phyloP scores from a whole-genome alignment of 768 basidiomycete species.

The Neoboletus brunneissimus region DNA sequence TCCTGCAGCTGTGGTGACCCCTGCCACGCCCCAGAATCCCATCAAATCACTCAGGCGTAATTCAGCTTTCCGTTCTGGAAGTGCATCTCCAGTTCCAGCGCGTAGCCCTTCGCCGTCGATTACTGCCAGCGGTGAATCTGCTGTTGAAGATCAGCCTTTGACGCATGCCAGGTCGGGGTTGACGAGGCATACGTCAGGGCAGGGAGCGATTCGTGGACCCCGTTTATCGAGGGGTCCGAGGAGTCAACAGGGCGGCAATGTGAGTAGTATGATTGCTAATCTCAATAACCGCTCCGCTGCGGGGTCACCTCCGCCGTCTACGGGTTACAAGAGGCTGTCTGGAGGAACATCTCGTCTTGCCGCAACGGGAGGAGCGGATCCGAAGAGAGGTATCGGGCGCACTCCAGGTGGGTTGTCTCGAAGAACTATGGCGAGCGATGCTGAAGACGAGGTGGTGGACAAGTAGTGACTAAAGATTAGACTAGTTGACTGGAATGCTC shows the following conservation, averaged over 20 bases:
- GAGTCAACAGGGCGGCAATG: slow-evolving; percentile 39
- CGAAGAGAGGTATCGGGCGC: slow-evolving; percentile 45
- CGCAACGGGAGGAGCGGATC: slow-evolving; percentile 6
- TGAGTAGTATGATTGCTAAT: slow-evolving; percentile 55
- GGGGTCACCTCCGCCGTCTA: slow-evolving; percentile 37
- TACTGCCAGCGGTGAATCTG: slow-evolving; percentile 24
- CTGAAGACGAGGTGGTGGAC: slow-evolving; percentile 68
- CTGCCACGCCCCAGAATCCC: slow-evolving; percentile 54
- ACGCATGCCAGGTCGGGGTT: slow-evolving; percentile 35
- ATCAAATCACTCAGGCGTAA: slow-evolving; percentile 38
- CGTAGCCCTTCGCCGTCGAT: slow-evolving; percentile 45
- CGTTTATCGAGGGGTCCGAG: slow-evolving; percentile 50
- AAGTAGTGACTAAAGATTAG: slow-evolving; percentile 14
- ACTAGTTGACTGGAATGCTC: background rate
- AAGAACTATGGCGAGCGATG: slow-evolving; percentile 81
- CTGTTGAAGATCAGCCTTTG: slow-evolving; percentile 35
- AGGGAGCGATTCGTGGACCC: slow-evolving; percentile 44
- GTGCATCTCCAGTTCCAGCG: slow-evolving; percentile 33
- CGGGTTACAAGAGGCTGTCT: slow-evolving; percentile 46
- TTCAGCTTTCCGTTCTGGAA: slow-evolving; percentile 34
- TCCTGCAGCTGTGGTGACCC: slow-evolving; percentile 38
- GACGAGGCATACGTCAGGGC: slow-evolving; percentile 47
- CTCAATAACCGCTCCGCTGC: slow-evolving; percentile 49
- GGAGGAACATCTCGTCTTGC: slow-evolving; percentile 28
- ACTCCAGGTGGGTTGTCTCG: slow-evolving; percentile 53